phyloP scores from a whole-genome alignment of 164 flowering plant species.

The Annona squamosa region DNA sequence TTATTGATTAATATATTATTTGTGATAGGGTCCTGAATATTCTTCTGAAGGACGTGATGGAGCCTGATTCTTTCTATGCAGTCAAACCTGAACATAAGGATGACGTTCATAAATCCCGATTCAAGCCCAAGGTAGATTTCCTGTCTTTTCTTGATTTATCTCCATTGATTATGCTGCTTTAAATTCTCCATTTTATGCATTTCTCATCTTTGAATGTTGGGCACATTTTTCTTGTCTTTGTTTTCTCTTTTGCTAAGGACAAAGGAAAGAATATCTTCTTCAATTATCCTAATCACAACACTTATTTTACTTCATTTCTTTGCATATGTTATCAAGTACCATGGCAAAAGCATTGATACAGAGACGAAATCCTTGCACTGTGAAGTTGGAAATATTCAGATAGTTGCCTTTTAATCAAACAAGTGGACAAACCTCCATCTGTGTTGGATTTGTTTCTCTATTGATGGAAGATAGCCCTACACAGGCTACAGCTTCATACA shows the following conservation, averaged over 20 bases:
- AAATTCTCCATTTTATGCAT: not conserved
- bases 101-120: slow-evolving; percentile 55
- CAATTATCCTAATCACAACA: not conserved
- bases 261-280: not conserved
- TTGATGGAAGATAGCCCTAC: too few species aligned
- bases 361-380: too few species aligned
- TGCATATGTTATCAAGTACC: not conserved
- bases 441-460: too few species aligned
- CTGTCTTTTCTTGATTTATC: not conserved
- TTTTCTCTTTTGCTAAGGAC: not conserved
- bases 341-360: not conserved
- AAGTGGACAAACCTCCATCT: too few species aligned
- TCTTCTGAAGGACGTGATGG: slow-evolving; percentile 20
- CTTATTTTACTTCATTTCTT: not conserved
- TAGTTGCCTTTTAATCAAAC: too few species aligned
- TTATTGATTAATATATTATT: not conserved
- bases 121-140: slow-evolving; percentile 49
- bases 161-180: not conserved
- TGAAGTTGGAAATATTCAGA: too few species aligned
- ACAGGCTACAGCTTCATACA: too few species aligned
- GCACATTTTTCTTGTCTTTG: too few species aligned
- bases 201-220: not conserved
- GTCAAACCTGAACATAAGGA: slow-evolving; percentile 53
- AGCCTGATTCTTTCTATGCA: slow-evolving; percentile 37
- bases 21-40: not conserved